Conservation (phyloP, 352 stramenopile species). For the Phytophthora tentaculata region DNA sequence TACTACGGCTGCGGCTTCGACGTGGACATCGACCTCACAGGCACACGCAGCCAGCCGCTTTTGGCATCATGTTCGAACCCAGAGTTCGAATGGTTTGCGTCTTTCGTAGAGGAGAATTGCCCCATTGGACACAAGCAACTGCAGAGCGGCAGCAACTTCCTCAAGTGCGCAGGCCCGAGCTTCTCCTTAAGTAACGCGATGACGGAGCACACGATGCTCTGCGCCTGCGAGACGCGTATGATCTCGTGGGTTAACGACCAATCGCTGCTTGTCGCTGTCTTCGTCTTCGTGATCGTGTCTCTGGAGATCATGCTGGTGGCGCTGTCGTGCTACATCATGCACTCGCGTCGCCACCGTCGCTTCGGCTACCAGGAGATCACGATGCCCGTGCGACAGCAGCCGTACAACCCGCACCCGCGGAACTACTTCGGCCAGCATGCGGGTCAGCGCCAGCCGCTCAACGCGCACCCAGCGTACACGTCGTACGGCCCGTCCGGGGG, state of each 20-base stretch:
- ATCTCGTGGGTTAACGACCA: conserved; percentile 85
- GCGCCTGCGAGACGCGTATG: conserved; percentile 80
- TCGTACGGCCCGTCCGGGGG: conserved; percentile 36
- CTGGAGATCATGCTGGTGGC: conserved; percentile 82
- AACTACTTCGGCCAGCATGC: conserved; percentile 70
- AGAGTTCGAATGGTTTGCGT: conserved; percentile 74
- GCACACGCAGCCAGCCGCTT: conserved; percentile 40
- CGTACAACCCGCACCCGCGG: conserved; percentile 81
- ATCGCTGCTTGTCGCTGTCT: conserved; percentile 75
- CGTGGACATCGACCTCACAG: conserved; percentile 69
- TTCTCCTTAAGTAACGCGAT: conserved; percentile 71
- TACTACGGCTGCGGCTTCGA: conserved; percentile 75
- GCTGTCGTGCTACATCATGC: conserved; percentile 87
- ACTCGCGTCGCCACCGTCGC: conserved; percentile 66
- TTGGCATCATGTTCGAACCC: conserved; percentile 61
- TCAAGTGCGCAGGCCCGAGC: conserved; percentile 67
- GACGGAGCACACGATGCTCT: conserved; percentile 84
- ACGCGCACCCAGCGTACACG: conserved; percentile 43
- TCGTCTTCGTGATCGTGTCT: conserved; percentile 80
- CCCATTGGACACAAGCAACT: conserved; percentile 65
- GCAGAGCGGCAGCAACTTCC: conserved; percentile 61
- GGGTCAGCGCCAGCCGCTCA: conserved; percentile 45
- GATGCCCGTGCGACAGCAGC: conserved; percentile 81
- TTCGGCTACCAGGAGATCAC: conserved; percentile 87
- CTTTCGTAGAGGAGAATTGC: conserved; percentile 78